Evolutionary conservation across 2,329 filamentous ascomycete genomes (phyloP).

Genomic region (Lecanoromycetidae sp.): DNA sequence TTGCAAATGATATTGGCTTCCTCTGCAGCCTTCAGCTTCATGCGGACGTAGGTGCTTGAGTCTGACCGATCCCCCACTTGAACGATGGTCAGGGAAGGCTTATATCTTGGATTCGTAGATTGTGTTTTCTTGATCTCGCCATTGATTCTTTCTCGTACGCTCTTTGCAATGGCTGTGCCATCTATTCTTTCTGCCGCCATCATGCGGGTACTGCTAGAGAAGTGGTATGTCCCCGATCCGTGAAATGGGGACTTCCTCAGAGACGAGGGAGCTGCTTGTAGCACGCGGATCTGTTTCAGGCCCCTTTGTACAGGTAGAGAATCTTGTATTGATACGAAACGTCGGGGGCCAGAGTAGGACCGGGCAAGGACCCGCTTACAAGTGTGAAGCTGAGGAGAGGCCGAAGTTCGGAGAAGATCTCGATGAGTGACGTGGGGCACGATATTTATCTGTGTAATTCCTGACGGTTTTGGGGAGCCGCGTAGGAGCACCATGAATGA

Average conservation of each 20-base stretch:
- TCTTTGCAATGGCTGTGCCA: slow-evolving; percentile 87
- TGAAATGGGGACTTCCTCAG: background rate
- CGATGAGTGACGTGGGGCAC: slow-evolving; percentile 1
- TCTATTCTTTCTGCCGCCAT: slow-evolving; percentile 92
- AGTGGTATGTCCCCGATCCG: slow-evolving; percentile 20
- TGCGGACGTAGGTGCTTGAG: slow-evolving; percentile 96
- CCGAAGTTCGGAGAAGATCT: background rate
- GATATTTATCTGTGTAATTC: background rate
- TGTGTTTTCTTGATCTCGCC: slow-evolving; percentile 72
- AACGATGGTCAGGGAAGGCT: slow-evolving; percentile 83
- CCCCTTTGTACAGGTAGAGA: no score
- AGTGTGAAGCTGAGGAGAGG: slow-evolving; percentile 7
- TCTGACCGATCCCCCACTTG: slow-evolving; percentile 93
- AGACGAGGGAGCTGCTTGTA: background rate
- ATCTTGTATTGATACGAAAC: no score
- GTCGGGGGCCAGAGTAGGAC: no score
- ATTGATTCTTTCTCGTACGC: slow-evolving; percentile 71
- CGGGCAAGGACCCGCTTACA: slow-evolving; percentile 3
- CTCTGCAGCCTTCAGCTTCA: slow-evolving; percentile 95
- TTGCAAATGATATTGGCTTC: slow-evolving; percentile 89
- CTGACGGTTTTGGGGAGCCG: slow-evolving; percentile 1
- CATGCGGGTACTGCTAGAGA: slow-evolving; percentile 43
- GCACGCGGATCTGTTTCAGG: background rate
- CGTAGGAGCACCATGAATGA: slow-evolving; percentile 3
- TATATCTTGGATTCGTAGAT: slow-evolving; percentile 71